Percentiles rank a stretch among this genome's conserved stretches.
Evolutionary conservation across 306 rosid genomes (phyloP).

Genomic region (Prinsepia uniflora): DNA sequence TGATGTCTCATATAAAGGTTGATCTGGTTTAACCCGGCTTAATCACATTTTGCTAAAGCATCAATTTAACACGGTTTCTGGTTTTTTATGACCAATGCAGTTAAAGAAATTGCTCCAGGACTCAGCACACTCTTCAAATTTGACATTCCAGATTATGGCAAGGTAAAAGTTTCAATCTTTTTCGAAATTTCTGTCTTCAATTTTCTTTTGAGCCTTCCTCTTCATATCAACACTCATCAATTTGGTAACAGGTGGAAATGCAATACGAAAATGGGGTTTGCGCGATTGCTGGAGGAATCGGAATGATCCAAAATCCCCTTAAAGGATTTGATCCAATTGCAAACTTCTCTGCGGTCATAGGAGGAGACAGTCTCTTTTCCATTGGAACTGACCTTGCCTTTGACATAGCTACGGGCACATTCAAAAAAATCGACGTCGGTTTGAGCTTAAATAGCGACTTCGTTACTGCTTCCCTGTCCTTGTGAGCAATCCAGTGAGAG

Average conservation of each 20-base stretch:
- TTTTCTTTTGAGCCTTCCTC: background rate
- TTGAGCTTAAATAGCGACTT: slow-evolving; percentile 42
- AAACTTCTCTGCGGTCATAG: slow-evolving; percentile 43
- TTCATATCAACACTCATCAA: background rate
- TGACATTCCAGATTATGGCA: slow-evolving; percentile 46
- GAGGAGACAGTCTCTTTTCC: slow-evolving; percentile 40
- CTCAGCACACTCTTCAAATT: slow-evolving; percentile 41
- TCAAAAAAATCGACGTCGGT: slow-evolving; percentile 46
- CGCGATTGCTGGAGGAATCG: slow-evolving; percentile 58
- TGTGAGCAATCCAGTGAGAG: slow-evolving; percentile 44
- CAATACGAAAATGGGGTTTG: slow-evolving; percentile 41
- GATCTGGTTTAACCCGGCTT: background rate
- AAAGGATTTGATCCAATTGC: slow-evolving; percentile 39
- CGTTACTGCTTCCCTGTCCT: slow-evolving; percentile 49
- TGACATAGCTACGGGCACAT: slow-evolving; percentile 41
- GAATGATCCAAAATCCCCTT: slow-evolving; percentile 34
- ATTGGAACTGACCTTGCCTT: slow-evolving; percentile 47
- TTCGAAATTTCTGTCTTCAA: background rate
- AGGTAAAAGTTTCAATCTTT: slow-evolving; percentile 30
- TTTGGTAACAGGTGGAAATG: slow-evolving; percentile 49
- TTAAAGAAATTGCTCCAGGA: slow-evolving; percentile 54
- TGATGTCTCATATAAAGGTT: slow-evolving; percentile 56
- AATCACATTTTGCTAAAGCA: background rate
- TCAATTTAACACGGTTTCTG: slow-evolving; percentile 15
- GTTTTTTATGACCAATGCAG: slow-evolving; percentile 38